Percentiles rank a stretch among this genome's conserved stretches.
Conservation (phyloP, 2,329 filamentous ascomycete genomes). For the Epichloe gansuensis region DNA sequence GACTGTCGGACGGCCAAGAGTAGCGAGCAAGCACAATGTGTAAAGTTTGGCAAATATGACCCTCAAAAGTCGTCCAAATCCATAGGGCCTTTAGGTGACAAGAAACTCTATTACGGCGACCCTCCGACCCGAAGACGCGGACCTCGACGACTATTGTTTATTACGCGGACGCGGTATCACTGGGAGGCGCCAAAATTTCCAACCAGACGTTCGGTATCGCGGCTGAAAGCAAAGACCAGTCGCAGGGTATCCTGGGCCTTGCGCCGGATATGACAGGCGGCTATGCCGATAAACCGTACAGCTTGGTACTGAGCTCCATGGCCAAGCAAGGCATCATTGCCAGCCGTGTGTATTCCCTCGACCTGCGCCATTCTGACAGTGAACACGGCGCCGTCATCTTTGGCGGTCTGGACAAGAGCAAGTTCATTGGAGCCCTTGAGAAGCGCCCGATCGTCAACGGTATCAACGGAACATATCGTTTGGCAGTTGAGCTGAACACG, state of each 20-base stretch:
- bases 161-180: constrained; percentile 32
- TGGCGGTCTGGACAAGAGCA: constrained; percentile 39
- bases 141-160: constrained; percentile 31
- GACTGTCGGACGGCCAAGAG: constrained; percentile 29
- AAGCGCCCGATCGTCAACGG: constrained; percentile 31
- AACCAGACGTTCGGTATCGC: constrained; percentile 41
- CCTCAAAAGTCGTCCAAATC: constrained; percentile 27
- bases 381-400: constrained; percentile 38
- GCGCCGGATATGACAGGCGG: constrained; percentile 30
- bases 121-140: constrained; percentile 21
- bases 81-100: constrained; percentile 23
- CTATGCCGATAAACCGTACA: constrained; percentile 29
- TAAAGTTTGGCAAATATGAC: constrained; percentile 31
- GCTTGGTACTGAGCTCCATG: constrained; percentile 40
- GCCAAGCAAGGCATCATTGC: constrained; percentile 33
- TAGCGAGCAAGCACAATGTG: constrained; percentile 25
- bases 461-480: constrained; percentile 21
- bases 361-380: constrained; percentile 32
- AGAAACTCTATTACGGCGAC: constrained; percentile 29
- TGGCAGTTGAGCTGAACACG: constrained; percentile 21
- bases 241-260: constrained; percentile 40
- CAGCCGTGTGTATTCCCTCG: constrained; percentile 38
- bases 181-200: constrained; percentile 29
- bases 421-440: constrained; percentile 35
- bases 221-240: constrained; percentile 30